A percentile compares a stretch with the other conserved stretches of the same genome.
These are phyloP conservation scores for Boletus rufocinnamomeus DNA, from an alignment of 768 basidiomycete genomes.

Conservation along the genomic window DNA sequence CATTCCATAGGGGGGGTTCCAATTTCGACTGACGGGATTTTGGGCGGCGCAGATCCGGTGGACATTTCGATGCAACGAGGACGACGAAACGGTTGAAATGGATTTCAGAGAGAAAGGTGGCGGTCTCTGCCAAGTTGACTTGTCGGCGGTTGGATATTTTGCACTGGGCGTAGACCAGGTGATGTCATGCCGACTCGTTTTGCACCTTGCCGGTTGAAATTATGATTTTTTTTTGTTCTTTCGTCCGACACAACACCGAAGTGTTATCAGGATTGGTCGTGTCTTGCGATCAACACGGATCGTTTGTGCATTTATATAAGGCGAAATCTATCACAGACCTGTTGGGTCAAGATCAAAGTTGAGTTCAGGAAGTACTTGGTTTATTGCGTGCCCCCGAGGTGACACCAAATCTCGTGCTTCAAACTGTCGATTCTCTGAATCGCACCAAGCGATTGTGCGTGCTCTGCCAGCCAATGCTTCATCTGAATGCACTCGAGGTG, in stretches of 20 bases:
- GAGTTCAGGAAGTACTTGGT: not conserved
- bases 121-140: conserved; percentile 3
- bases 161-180: conserved; percentile 15
- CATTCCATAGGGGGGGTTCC: conserved; percentile 22
- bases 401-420: not conserved
- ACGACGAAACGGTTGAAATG: not conserved
- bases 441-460: not conserved
- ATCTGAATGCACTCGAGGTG: not conserved
- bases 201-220: conserved; percentile 15
- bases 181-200: conserved; percentile 30
- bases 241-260: not conserved
- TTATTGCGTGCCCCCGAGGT: not conserved
- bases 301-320: not conserved
- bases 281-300: not conserved
- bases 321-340: not conserved
- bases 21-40: conserved; percentile 19
- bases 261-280: not conserved
- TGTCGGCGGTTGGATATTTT: not conserved
- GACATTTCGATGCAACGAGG: conserved; percentile 12
- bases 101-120: not conserved
- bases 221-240: not conserved
- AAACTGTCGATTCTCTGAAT: not conserved
- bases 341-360: not conserved
- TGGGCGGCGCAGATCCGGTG: conserved; percentile 12
- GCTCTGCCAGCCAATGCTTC: not conserved